phyloP scores from a whole-genome alignment of 768 basidiomycete species.

The Rossbeevera mucosa region DNA sequence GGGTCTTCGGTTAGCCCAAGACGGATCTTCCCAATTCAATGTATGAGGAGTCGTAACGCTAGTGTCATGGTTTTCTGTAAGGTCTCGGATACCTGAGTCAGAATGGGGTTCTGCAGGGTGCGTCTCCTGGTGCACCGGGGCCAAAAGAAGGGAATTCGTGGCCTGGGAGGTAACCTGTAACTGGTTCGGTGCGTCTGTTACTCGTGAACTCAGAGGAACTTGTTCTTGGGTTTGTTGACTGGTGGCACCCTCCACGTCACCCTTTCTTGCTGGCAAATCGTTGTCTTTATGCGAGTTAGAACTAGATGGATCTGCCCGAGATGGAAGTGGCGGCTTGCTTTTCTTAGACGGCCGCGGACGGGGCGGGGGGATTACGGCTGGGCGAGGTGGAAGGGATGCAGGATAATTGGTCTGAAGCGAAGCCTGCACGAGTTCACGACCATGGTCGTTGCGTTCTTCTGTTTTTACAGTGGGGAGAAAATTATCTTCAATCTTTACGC shows the following conservation, averaged over 20 bases:
- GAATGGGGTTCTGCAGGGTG: background rate
- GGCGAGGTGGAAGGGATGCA: constrained; percentile 14
- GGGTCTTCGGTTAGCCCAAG: constrained; percentile 5
- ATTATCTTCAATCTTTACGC: constrained; percentile 22
- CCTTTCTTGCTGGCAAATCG: background rate
- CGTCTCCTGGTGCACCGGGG: constrained; percentile 8
- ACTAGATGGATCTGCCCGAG: background rate
- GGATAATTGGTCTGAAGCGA: background rate
- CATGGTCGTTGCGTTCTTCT: constrained; percentile 16
- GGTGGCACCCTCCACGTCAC: background rate
- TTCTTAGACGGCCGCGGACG: constrained; percentile 17
- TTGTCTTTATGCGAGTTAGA: background rate
- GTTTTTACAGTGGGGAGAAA: constrained; percentile 1
- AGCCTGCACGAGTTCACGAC: background rate
- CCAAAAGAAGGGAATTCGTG: constrained; percentile 8
- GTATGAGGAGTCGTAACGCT: constrained; percentile 3
- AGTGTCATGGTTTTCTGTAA: background rate
- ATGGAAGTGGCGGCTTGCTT: background rate
- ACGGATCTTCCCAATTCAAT: constrained; percentile 7
- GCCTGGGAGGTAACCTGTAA: constrained; percentile 2
- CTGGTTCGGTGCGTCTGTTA: constrained; percentile 8
- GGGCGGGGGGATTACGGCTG: constrained; percentile 23
- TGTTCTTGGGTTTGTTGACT: constrained; percentile 1
- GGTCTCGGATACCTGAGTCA: background rate
- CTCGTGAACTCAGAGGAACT: constrained; percentile 4